Conservation (phyloP, 2,329 filamentous ascomycete species). For the Alternaria dauci region DNA sequence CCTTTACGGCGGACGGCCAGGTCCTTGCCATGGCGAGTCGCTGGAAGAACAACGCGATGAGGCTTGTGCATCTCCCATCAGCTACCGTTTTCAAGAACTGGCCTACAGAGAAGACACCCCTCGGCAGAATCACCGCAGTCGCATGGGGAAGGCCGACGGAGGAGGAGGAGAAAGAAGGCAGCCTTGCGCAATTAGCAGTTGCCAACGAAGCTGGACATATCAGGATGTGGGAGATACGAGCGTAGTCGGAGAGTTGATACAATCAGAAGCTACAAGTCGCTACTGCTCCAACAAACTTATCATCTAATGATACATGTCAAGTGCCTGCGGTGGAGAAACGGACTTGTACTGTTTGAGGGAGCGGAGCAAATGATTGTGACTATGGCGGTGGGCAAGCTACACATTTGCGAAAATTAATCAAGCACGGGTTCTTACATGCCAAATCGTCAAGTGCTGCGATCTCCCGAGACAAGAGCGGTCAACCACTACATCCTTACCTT, state of each 20-base stretch:
- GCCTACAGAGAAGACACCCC: slow-evolving; percentile 88
- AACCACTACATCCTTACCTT: slow-evolving; percentile 1
- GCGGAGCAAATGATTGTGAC: neutral
- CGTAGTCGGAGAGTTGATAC: slow-evolving; percentile 20
- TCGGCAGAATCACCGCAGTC: slow-evolving; percentile 77
- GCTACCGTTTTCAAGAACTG: slow-evolving; percentile 97
- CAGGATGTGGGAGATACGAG: slow-evolving; percentile 77
- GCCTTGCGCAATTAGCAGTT: slow-evolving; percentile 71
- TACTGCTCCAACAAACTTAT: neutral
- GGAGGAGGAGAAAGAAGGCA: slow-evolving; percentile 69
- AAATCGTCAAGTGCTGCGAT: slow-evolving; percentile 7
- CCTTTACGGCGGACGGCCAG: slow-evolving; percentile 89
- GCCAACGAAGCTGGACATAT: slow-evolving; percentile 91
- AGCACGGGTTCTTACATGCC: slow-evolving; percentile 2
- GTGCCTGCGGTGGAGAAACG: neutral
- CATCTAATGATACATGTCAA: neutral
- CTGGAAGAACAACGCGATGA: slow-evolving; percentile 87
- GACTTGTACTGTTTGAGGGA: neutral
- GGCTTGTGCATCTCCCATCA: slow-evolving; percentile 86
- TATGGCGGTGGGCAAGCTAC: neutral
- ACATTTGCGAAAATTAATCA: neutral
- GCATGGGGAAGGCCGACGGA: slow-evolving; percentile 56
- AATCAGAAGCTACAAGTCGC: neutral
- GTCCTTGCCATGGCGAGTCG: slow-evolving; percentile 84
- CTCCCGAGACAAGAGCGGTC: slow-evolving; percentile 7